Percentiles rank a stretch among this genome's conserved stretches.
Evolutionary conservation across 2,329 filamentous ascomycete genomes (phyloP).

Genomic region (Triangularia setosa): DNA sequence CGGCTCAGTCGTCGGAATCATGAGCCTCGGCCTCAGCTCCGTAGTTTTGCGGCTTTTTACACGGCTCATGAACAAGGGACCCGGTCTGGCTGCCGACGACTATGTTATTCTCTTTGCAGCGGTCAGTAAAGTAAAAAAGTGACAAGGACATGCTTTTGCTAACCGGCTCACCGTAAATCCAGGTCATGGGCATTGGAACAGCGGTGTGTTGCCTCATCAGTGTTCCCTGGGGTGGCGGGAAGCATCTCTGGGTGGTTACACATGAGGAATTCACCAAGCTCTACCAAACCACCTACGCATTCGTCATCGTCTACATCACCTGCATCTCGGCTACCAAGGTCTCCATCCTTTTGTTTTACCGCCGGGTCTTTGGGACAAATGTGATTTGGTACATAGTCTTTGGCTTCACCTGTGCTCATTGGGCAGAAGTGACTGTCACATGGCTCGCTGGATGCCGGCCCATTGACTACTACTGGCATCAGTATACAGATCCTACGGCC

Average conservation of each 20-base stretch:
- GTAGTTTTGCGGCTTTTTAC: slow-evolving; percentile 13
- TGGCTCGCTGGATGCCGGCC: slow-evolving; percentile 19
- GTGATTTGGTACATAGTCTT: slow-evolving; percentile 18
- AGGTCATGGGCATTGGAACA: slow-evolving; percentile 18
- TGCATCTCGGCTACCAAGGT: slow-evolving; percentile 21
- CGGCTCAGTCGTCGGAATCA: slow-evolving; percentile 18
- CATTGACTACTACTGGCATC: slow-evolving; percentile 18
- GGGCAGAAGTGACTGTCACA: slow-evolving; percentile 20
- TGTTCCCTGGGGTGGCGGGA: slow-evolving; percentile 17
- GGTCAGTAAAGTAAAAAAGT: background rate
- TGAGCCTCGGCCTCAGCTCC: slow-evolving; percentile 16
- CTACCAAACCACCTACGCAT: slow-evolving; percentile 21
- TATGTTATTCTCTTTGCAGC: slow-evolving; percentile 18
- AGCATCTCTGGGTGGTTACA: slow-evolving; percentile 19
- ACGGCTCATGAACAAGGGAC: slow-evolving; percentile 13
- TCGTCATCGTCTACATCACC: slow-evolving; percentile 23
- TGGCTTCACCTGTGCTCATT: slow-evolving; percentile 11
- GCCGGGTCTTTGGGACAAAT: slow-evolving; percentile 17
- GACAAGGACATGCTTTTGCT: background rate
- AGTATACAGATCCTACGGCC: slow-evolving; percentile 19
- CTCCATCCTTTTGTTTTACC: slow-evolving; percentile 19
- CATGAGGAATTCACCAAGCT: slow-evolving; percentile 18
- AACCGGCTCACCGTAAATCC: background rate
- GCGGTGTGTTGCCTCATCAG: slow-evolving; percentile 19
- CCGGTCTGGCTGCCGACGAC: slow-evolving; percentile 17